These are phyloP conservation scores for Podaxis sp. DNA, from an alignment of 768 basidiomycete genomes.

Conservation along the genomic window DNA sequence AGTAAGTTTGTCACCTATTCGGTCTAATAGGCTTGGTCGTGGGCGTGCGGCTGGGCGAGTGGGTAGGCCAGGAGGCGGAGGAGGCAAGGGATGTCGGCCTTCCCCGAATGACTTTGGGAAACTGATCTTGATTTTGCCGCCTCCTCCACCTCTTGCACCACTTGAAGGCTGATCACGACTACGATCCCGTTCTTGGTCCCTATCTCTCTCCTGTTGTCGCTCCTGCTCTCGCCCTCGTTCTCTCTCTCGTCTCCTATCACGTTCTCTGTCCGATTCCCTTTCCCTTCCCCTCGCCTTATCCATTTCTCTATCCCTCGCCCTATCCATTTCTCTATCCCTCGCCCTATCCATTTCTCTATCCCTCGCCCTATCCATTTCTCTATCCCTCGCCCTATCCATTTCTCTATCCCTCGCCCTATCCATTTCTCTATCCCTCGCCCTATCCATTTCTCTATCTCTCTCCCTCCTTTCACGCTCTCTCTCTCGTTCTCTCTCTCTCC, in stretches of 20 bases:
- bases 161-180: background rate
- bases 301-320: constrained; percentile 11
- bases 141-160: background rate
- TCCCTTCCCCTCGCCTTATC: constrained; percentile 3
- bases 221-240: constrained; percentile 22
- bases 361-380: too few species aligned
- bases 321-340: constrained; percentile 4
- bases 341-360: constrained; percentile 1
- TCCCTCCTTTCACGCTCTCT: constrained; percentile 13
- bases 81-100: background rate
- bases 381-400: background rate
- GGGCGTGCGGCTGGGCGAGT: background rate
- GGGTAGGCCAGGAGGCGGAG: constrained; percentile 1
- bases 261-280: background rate
- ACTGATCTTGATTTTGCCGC: constrained; percentile 7
- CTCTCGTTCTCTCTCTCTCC: constrained; percentile 24
- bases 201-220: constrained; percentile 20
- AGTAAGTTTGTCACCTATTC: background rate
- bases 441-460: constrained; percentile 5
- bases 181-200: constrained; percentile 21
- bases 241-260: background rate
- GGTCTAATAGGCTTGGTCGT: background rate
- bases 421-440: background rate
- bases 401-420: constrained; percentile 11
- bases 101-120: background rate